Evolutionary conservation across 805 yeast genomes (phyloP).

Genomic region (Lipomyces oligophaga): DNA sequence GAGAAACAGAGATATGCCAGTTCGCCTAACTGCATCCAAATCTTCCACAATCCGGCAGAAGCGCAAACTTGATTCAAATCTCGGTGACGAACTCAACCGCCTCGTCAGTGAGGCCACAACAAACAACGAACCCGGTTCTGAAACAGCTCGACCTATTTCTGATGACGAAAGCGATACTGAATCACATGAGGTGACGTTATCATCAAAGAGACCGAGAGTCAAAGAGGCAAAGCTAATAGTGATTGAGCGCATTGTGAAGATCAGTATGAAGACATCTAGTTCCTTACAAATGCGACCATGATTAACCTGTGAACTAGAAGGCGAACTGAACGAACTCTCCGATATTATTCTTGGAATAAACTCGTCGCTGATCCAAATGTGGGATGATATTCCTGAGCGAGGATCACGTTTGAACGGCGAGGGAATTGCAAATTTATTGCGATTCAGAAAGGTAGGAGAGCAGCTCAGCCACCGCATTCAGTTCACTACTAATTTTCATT

Average conservation of each 20-base stretch:
- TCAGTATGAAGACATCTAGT: too few species aligned
- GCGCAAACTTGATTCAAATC: slow-evolving; percentile 15
- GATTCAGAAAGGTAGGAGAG: slow-evolving; percentile 29
- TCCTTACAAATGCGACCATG: not conserved
- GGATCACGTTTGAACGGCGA: slow-evolving; percentile 31
- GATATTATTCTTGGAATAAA: slow-evolving; percentile 31
- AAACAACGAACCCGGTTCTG: slow-evolving; percentile 3
- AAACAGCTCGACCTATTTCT: not conserved
- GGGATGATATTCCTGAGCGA: slow-evolving; percentile 36
- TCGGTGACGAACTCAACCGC: slow-evolving; percentile 21
- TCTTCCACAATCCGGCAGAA: slow-evolving; percentile 19
- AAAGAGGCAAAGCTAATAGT: slow-evolving; percentile 14
- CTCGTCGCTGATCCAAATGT: slow-evolving; percentile 33
- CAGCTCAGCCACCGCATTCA: not conserved
- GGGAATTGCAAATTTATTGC: slow-evolving; percentile 31
- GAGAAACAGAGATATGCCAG: too few species aligned
- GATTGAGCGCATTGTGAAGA: slow-evolving; percentile 4
- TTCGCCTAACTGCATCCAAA: slow-evolving; percentile 21
- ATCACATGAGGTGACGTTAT: not conserved
- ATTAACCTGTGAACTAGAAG: slow-evolving; percentile 3
- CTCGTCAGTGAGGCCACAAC: slow-evolving; percentile 10
- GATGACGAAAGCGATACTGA: too few species aligned
- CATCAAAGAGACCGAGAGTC: slow-evolving; percentile 2
- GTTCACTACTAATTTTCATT: not conserved
- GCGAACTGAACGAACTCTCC: slow-evolving; percentile 19